Base-by-base conservation (phyloP, 345 rosid genomes). In the Barbarea vulgaris region DNA sequence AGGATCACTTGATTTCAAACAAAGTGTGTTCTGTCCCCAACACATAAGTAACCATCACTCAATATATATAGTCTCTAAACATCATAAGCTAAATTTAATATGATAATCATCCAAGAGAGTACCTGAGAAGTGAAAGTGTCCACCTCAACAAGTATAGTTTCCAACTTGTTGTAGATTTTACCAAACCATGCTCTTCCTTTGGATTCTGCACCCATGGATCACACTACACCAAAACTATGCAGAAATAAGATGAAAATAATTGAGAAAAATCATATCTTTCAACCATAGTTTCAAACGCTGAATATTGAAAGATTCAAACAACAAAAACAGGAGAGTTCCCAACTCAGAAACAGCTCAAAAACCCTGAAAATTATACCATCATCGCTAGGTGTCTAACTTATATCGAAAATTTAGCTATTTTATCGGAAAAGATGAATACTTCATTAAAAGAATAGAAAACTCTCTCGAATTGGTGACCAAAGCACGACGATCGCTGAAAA, bases 161-260 rank as follows among this genome's bases (percentile, higher is more conserved):
- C 97, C 56, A 90, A 81, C 80, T 85, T 92, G 81, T 85, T 87
- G 74, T 67, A 87, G 51, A 92, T 73, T 72, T 84, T 82, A 34
- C 92, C 88, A 67, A 87, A 84, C 96, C 91, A 92, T 31, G 84
- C 61, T 56, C 72, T 81, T 73, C 82, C 83, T 74, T 81, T 87
- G 17, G 54, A 69, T 42, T 84, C 86, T 24, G 79, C 52, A 73
- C 84, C 92, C 97, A 89, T 89, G 0, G 11, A 1, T 70, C 64
- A 77, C 70, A 11, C 80, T 74, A 57, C 13, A 69, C 60, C 1
- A 42, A 12, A 31, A 10, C 8, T 74, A 46, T 56, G 59, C 66
- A 46, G 57, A 27, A 9, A 57, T 13, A 31, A n/a, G 37, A 56
- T 52, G 4, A 53, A 53, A 1, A 57, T 5, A n/a, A 6, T 39